These are phyloP conservation scores for Aspergillus neoniger DNA, from an alignment of 2,329 filamentous ascomycete species.

Conservation along the genomic window DNA sequence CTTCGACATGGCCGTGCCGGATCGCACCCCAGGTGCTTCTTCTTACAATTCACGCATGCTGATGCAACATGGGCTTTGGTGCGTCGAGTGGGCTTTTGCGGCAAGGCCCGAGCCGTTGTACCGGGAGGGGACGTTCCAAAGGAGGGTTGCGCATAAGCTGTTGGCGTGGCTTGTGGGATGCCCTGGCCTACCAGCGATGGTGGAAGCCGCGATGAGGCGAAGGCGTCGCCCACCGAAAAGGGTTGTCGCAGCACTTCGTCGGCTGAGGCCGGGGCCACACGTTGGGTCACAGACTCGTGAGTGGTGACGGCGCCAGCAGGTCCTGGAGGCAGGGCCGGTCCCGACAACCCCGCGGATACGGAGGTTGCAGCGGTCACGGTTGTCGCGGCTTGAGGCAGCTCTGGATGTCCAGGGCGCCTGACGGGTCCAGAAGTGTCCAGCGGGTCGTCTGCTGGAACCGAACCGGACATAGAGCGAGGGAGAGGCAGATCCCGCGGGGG, in stretches of 20 bases:
- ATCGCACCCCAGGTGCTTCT: conserved; percentile 51
- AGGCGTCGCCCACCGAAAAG: conserved; percentile 22
- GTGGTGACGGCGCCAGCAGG: conserved; percentile 17
- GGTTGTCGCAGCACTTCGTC: conserved; percentile 22
- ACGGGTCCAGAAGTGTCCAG: conserved; percentile 39
- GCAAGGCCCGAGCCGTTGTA: conserved; percentile 28
- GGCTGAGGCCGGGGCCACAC: conserved; percentile 16
- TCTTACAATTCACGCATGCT: conserved; percentile 52
- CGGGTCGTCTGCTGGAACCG: conserved; percentile 40
- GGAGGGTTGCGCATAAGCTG: conserved; percentile 29
- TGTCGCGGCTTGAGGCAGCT: conserved; percentile 27
- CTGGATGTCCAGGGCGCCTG: conserved; percentile 34
- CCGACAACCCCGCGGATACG: conserved; percentile 13
- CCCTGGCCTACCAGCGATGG: conserved; percentile 24
- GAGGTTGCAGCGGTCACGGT: conserved; percentile 17
- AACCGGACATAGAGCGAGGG: conserved; percentile 48
- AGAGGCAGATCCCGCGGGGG: conserved; percentile 42
- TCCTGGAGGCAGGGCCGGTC: conserved; percentile 16
- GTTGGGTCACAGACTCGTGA: conserved; percentile 20
- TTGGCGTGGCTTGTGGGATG: conserved; percentile 21
- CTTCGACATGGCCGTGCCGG: conserved; percentile 48
- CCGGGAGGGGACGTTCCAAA: conserved; percentile 26
- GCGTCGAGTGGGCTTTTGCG: conserved; percentile 45
- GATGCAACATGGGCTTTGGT: conserved; percentile 52
- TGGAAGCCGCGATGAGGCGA: conserved; percentile 21